Base-by-base conservation (phyloP, 306 rosid species). In the Corylus avellana region DNA sequence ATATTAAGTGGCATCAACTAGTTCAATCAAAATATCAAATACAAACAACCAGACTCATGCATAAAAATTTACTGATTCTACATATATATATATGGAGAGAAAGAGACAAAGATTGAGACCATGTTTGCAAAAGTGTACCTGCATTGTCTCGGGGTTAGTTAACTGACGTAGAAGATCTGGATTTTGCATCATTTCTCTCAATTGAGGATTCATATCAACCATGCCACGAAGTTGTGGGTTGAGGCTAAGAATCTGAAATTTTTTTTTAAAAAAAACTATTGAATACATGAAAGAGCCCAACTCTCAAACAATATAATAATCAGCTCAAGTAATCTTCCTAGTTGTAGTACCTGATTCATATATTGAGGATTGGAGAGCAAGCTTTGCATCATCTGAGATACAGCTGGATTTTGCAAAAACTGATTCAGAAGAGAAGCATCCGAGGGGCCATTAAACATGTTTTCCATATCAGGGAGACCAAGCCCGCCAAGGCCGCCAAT, bases 181-280 rank as follows among this genome's bases (percentile, higher is more conserved):
- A 77, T 87, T 87, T 81, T 87, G 93, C 89, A 89, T 89, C 91
- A 85, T 87, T 77, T 89, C 93, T 79, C 91, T 83, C 61, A 85
- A 80, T 79, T 85, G 93, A 83, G 92, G 88, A 75, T 85, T 87
- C 81, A 56, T 18, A 83, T 89, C 91, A 75, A 82, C 82, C 88
- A 89, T 87, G 80, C 79, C 79, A 1, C 88, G 86, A 14, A 85
- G 80, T 64, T 89, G 89, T 4, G 93, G 93, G 62, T 85, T 89
- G 53, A 83, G 78, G 70, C 51, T 84, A 55, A 89, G 77, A 78
- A 89, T 79, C 89, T 87, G 79, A 69, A 57, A 81, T 50, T 47
- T 22, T 22, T 22, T 22, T 22, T 22, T 32, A 27, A 37, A 27
- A 54, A 12, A 25, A 0, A 18, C 17, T 29, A 62, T 61, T 54